These are phyloP conservation scores for Zygosaccharomyces pseudobailii DNA, from an alignment of 1,139 yeast species.

Conservation along the genomic window DNA sequence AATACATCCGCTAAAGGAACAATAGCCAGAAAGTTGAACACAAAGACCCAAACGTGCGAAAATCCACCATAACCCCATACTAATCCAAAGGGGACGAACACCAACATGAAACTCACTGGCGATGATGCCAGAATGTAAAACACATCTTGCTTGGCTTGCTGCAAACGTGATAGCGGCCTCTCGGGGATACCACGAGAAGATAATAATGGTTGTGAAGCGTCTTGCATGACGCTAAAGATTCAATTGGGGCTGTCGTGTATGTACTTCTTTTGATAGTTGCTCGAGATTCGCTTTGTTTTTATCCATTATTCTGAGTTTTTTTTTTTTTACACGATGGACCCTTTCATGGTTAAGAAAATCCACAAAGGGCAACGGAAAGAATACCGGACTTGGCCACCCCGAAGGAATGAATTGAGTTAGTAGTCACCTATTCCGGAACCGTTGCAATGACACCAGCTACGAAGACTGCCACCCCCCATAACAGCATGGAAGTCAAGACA, in stretches of 20 bases:
- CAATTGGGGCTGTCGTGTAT: neutral
- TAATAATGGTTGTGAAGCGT: constrained; percentile 21
- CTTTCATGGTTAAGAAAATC: neutral
- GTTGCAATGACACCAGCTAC: constrained; percentile 10
- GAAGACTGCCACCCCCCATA: constrained; percentile 17
- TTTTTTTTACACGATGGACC: neutral
- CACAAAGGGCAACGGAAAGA: neutral
- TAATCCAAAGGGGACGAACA: constrained; percentile 88
- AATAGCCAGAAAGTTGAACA: constrained; percentile 81
- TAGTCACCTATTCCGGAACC: neutral
- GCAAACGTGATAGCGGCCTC: constrained; percentile 9
- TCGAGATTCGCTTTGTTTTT: neutral
- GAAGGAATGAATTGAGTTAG: neutral
- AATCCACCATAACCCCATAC: constrained; percentile 51
- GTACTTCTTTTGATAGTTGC: neutral
- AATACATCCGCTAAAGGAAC: constrained; percentile 87
- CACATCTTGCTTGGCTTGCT: constrained; percentile 16
- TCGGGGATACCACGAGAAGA: constrained; percentile 11
- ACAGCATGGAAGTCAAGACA: constrained; percentile 13
- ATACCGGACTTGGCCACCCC: neutral
- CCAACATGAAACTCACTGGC: constrained; percentile 68
- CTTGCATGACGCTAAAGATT: constrained; percentile 7
- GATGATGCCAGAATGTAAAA: constrained; percentile 50
- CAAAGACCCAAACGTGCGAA: constrained; percentile 56
- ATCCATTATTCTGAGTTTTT: neutral